A percentile compares a stretch with the other conserved stretches of the same genome.
Evolutionary conservation across 306 rosid species (phyloP).

Genomic region (barrel medic (Medicago truncatula)): DNA sequence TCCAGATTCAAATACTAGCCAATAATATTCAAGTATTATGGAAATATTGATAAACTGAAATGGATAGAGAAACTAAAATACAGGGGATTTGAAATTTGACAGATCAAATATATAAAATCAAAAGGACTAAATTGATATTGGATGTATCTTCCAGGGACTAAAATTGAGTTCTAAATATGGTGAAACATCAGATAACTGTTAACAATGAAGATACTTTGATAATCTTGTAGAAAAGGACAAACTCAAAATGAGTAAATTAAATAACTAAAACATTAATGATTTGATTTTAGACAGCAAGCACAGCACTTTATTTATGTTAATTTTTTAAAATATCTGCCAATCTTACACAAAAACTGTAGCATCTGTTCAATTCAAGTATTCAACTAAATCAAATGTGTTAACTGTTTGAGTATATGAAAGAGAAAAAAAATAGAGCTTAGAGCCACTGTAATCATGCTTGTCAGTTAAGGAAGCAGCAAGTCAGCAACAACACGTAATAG

Average conservation of each 20-base stretch:
- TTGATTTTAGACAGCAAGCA: background rate
- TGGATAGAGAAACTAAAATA: conserved; percentile 29
- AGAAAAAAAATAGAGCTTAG: conserved; percentile 19
- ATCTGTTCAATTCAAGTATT: background rate
- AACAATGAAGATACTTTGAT: conserved; percentile 22
- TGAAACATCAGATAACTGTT: conserved; percentile 6
- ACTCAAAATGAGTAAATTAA: conserved; percentile 12
- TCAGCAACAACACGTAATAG: background rate
- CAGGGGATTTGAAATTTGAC: conserved; percentile 4
- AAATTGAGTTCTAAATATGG: background rate
- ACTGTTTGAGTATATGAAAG: conserved; percentile 4
- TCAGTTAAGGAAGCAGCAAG: background rate
- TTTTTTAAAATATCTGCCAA: background rate
- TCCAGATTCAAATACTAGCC: background rate
- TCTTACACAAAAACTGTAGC: conserved; percentile 8
- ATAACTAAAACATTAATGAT: conserved; percentile 14
- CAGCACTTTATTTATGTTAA: background rate
- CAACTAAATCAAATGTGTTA: conserved; percentile 24
- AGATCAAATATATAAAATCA: conserved; percentile 6
- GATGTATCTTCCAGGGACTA: conserved; percentile 12
- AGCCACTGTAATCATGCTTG: conserved; percentile 1
- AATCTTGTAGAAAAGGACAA: conserved; percentile 11
- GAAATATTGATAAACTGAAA: conserved; percentile 1
- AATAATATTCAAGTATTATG: conserved; percentile 2
- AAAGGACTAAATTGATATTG: conserved; percentile 14